Evolutionary conservation across 805 yeast genomes (phyloP), one percentile per base, ranked within the genome.

Genomic region (Saccharomycopsis sp.): DNA sequence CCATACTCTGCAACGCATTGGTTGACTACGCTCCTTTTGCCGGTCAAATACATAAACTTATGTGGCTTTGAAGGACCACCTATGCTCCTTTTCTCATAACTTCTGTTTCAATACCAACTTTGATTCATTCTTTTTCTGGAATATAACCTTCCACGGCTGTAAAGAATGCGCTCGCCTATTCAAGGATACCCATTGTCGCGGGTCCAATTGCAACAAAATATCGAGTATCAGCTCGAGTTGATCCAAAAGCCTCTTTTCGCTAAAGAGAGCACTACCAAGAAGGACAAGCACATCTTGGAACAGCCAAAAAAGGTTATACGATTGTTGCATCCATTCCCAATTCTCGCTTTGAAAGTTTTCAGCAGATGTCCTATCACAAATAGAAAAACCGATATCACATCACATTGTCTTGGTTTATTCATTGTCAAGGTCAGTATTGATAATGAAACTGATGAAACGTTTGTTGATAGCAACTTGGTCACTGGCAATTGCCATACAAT

Each of bases 311-410:
- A 52, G 47, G n/a, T n/a, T n/a, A n/a, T n/a, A n/a, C 9, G 54
- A 20, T 24, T 52, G 12, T 29, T 52, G 15, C 54, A 52, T 34
- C 54, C 54, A 3, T 52, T 52, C 40, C 54, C 54, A 20, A 52
- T 52, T n/a, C 54, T 52, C 23, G 16, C 23, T 15, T 34, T 52
- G 20, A 52, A 52, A 34, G 16, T 52, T 14, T 34, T 16, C 23
- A 23, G 20, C 14, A 37, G 14, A 5, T 15, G 18, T 4, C 12
- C 15, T 18, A n/a, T 52, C 24, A 14, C 20, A 4, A 14, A 8
- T 15, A 15, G 34, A 21, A 24, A 9, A 29, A 29, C 9, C 12
- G 48, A 51, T 23, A 29, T 37, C 15, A 55, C 59, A n/a, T 53
- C 59, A 5, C 40, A 51, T 34, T 9, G 51, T 23, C 50, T 20